These are phyloP conservation scores for Taiozyma sp. DNA, from an alignment of 1,139 yeast species.

Conservation along the genomic window DNA sequence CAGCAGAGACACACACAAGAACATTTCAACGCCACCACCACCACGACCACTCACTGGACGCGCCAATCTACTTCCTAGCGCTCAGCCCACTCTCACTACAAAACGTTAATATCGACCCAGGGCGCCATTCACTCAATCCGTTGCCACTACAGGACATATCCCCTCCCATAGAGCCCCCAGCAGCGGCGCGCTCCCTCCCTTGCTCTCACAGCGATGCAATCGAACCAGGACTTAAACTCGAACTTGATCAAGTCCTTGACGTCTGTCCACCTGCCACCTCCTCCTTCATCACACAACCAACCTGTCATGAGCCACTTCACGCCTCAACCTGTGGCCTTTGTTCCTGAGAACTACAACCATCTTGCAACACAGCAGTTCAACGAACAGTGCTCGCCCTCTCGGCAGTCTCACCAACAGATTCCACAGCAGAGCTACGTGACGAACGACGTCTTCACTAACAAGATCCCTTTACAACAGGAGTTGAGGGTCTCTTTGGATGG, in stretches of 20 bases:
- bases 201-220: conserved; percentile 13
- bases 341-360: not conserved
- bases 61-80: not conserved
- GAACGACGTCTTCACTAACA: not conserved
- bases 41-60: not conserved
- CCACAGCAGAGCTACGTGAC: conserved; percentile 4
- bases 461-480: not conserved
- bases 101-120: not conserved
- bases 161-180: not conserved
- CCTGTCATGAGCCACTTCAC: not conserved
- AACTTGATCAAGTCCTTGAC: conserved; percentile 37
- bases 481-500: not conserved
- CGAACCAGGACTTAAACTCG: conserved; percentile 29
- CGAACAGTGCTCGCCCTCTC: not conserved
- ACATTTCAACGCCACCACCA: not conserved
- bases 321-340: not conserved
- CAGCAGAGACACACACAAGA: not conserved
- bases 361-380: not conserved
- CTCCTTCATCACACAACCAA: conserved; percentile 28
- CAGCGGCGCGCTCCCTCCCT: not conserved
- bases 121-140: not conserved
- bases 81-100: not conserved
- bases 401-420: not conserved
- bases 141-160: not conserved
- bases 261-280: conserved; percentile 41